Percentiles rank a stretch among this genome's conserved stretches.
Evolutionary conservation across 192 early-diverging fungal genomes (phyloP).

Genomic region (Backusella luteola): DNA sequence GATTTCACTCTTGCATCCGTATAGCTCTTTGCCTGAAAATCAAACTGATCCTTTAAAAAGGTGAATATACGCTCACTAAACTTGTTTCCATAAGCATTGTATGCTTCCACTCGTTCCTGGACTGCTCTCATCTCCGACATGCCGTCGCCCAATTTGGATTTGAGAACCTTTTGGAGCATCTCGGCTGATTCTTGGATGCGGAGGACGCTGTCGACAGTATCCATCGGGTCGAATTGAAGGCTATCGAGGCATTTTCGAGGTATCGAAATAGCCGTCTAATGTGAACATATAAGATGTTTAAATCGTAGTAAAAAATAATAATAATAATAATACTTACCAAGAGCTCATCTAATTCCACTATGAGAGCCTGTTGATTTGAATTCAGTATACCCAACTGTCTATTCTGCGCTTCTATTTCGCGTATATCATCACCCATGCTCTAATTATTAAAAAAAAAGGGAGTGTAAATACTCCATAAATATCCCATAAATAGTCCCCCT

Average conservation of each 20-base stretch:
- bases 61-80: constrained; percentile 65
- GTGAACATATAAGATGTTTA: neutral
- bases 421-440: constrained; percentile 93
- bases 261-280: constrained; percentile 56
- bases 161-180: constrained; percentile 65
- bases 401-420: constrained; percentile 92
- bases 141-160: constrained; percentile 54
- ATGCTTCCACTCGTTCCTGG: constrained; percentile 64
- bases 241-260: constrained; percentile 59
- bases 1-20: constrained; percentile 30
- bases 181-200: constrained; percentile 64
- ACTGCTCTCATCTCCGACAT: constrained; percentile 53
- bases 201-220: constrained; percentile 55
- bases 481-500: neutral
- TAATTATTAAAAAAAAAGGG: constrained; percentile 33
- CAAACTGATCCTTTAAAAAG: constrained; percentile 63
- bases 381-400: constrained; percentile 88
- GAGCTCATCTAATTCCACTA: constrained; percentile 83
- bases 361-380: constrained; percentile 81
- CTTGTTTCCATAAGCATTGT: constrained; percentile 60
- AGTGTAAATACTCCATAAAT: neutral
- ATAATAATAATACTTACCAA: constrained; percentile 46
- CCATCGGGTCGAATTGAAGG: constrained; percentile 65
- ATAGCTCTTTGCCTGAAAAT: constrained; percentile 48
- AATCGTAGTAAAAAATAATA: neutral